phyloP scores from a whole-genome alignment of 2,329 filamentous ascomycete species.

The Pezicula neosporulosa region DNA sequence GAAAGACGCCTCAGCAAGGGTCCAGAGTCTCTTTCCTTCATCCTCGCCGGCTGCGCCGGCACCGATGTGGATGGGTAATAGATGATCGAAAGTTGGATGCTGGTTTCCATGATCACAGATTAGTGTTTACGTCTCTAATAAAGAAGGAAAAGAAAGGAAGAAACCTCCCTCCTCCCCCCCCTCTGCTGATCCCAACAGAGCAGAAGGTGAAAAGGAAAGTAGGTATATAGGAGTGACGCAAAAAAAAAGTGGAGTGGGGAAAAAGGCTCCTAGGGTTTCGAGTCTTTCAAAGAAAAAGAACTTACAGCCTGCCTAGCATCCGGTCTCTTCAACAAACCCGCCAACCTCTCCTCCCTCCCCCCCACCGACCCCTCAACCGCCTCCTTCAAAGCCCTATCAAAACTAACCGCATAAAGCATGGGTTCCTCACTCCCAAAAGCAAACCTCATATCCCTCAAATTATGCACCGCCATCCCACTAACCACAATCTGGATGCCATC shows the following conservation, averaged over 20 bases:
- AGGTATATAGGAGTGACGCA: too few relatives aligned
- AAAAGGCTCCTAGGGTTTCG: too few relatives aligned
- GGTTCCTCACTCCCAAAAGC: conserved; percentile 38
- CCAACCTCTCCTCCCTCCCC: conserved; percentile 39
- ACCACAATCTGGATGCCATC: conserved; percentile 66
- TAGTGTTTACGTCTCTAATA: too few relatives aligned
- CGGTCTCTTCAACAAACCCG: conserved; percentile 39
- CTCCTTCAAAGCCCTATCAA: conserved; percentile 55
- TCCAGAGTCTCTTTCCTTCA: conserved; percentile 39
- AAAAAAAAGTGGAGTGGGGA: too few relatives aligned
- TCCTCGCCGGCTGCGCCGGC: conserved; percentile 51
- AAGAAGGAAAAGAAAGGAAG: too few relatives aligned
- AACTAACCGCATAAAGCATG: conserved; percentile 54
- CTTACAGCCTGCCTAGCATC: conserved; percentile 50
- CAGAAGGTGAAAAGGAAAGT: too few relatives aligned
- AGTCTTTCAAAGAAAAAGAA: too few relatives aligned
- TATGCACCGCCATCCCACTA: conserved; percentile 74
- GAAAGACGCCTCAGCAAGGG: conserved; percentile 45
- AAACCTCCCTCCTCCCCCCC: too few relatives aligned
- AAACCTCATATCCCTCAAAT: conserved; percentile 53
- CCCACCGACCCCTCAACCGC: conserved; percentile 39
- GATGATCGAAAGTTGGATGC: conserved; percentile 62
- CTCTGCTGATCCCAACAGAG: too few relatives aligned
- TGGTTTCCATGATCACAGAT: too few relatives aligned
- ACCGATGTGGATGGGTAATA: conserved; percentile 56